Evolutionary conservation across 305 asterid genomes (phyloP).

Genomic region (Rubia peregrina): DNA sequence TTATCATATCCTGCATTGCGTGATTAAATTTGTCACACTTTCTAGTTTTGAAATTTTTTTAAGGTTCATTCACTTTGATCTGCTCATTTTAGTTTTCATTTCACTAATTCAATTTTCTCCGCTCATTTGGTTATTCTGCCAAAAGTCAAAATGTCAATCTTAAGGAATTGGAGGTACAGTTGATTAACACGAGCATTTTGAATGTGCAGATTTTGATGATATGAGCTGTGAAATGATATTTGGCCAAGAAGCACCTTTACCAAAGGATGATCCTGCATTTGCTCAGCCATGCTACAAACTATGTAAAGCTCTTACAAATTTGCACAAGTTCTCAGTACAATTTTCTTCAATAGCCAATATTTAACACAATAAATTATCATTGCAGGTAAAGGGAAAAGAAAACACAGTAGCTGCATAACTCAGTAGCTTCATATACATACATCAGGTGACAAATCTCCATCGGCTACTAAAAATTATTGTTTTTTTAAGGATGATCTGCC

Average conservation of each 20-base stretch:
- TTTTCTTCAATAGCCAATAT: neutral
- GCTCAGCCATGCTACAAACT: constrained; percentile 70
- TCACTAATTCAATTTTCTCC: no score
- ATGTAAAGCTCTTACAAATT: constrained; percentile 31
- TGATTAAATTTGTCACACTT: neutral
- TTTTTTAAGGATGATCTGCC: neutral
- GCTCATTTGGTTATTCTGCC: no score
- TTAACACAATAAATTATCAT: neutral
- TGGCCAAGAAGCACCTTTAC: constrained; percentile 70
- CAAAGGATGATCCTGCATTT: constrained; percentile 59
- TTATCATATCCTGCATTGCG: neutral
- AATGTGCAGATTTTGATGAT: constrained; percentile 77
- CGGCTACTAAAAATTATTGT: neutral
- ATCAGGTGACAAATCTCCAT: constrained; percentile 1
- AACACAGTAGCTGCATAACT: constrained; percentile 39
- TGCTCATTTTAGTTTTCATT: no score
- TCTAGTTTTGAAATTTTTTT: no score
- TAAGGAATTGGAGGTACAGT: neutral
- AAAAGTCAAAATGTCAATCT: neutral
- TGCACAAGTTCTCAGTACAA: neutral
- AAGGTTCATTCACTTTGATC: no score
- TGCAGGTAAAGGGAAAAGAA: constrained; percentile 56
- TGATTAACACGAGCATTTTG: neutral
- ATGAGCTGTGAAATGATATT: constrained; percentile 95
- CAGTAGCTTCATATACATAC: constrained; percentile 1